Base-by-base conservation (phyloP, 306 rosid genomes). In the Vigna radiata region DNA sequence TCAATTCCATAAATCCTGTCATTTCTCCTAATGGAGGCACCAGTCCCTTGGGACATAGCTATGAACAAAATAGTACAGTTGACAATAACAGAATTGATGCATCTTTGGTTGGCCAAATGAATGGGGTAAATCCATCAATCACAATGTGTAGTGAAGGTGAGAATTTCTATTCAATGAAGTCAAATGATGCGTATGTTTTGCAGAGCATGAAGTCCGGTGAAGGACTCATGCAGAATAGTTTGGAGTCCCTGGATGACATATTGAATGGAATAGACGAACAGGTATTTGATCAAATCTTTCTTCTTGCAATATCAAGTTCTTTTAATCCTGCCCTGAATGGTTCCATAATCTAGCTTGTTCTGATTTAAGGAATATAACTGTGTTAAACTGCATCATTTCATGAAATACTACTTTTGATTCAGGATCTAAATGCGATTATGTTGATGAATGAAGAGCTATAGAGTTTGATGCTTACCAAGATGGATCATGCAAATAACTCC, bases 161-260 rank as follows among this genome's bases (percentile, higher is more conserved):
- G 69, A 82, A 76, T 68, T 75, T 82, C 56, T 47, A 55, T 75
- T 62, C 77, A 12, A 77, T 68, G 68, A 82, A 81, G 79, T 69
- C 75, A 21, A 70, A 69, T 60, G 89, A 85, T 41, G 79, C 87
- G 71, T 69, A 77, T 83, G 58, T 77, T 29, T 68, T 81, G 63
- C 70, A 82, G 52, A 86, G 58, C 55, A 62, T 80, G 79, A 74
- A 78, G 74, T 68, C 82, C 41, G 87, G 44, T 17, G 88, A 82
- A 75, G 89, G 73, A 63, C 77, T 85, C 27, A 17, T 70, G 76
- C 84, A 63, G 46, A 83, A 84, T 63, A 71, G 23, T 70, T 78
- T 63, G 43, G 89, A 33, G 11, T 79, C 88, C 1, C 64, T 90
- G 78, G 92, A 91, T 76, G 93, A 91, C 73, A 81, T 90, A 64